phyloP scores from a whole-genome alignment of 2,329 filamentous ascomycete species.

The Alternaria alternata region DNA sequence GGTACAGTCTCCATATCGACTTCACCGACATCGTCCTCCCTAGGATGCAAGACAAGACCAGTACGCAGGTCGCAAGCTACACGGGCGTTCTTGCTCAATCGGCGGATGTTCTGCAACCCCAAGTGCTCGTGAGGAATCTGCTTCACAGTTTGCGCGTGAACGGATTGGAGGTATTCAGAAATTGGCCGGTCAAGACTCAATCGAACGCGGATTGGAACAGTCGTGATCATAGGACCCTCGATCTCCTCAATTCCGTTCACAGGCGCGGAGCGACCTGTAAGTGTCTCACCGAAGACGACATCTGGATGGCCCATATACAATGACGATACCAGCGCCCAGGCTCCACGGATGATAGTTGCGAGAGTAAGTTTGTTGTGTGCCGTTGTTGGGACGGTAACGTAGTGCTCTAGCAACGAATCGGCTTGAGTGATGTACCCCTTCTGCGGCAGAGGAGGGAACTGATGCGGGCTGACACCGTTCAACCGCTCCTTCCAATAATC shows the following conservation, averaged over 20 bases:
- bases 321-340: conserved; percentile 67
- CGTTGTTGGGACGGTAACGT: conserved; percentile 49
- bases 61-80: conserved; percentile 48
- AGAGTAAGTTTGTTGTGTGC: conserved; percentile 55
- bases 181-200: conserved; percentile 56
- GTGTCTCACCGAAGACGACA: conserved; percentile 67
- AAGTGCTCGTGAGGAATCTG: conserved; percentile 72
- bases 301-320: conserved; percentile 62
- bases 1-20: conserved; percentile 43
- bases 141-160: conserved; percentile 65
- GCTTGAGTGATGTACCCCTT: conserved; percentile 57
- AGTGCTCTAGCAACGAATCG: conserved; percentile 61
- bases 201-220: conserved; percentile 63
- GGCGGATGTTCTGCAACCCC: conserved; percentile 67
- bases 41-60: conserved; percentile 50
- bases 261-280: conserved; percentile 63
- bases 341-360: conserved; percentile 64
- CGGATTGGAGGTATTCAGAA: conserved; percentile 61
- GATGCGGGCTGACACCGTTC: conserved; percentile 55
- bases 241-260: conserved; percentile 61
- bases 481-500: conserved; percentile 60
- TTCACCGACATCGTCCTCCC: conserved; percentile 35
- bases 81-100: conserved; percentile 45
- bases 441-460: conserved; percentile 60
- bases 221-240: conserved; percentile 68